phyloP scores from a whole-genome alignment of 306 rosid species.

The Medicago truncatula region DNA sequence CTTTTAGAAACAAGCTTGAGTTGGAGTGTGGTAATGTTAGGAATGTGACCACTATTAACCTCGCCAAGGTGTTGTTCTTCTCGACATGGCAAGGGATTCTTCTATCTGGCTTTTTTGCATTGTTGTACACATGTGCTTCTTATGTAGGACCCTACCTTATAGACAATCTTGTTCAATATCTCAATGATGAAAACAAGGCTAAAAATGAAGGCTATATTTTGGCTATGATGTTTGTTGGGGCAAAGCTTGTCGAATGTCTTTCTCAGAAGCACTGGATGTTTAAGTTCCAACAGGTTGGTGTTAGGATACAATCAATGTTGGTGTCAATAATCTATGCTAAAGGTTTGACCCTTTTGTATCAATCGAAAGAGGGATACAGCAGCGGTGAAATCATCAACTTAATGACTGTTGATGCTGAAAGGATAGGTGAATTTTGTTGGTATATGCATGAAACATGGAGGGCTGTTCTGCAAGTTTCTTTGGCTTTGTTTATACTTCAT shows the following conservation, averaged over 20 bases:
- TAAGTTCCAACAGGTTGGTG: slow-evolving; percentile 62
- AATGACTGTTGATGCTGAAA: slow-evolving; percentile 84
- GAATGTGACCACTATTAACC: slow-evolving; percentile 56
- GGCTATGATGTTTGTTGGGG: slow-evolving; percentile 59
- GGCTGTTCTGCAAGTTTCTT: slow-evolving; percentile 63
- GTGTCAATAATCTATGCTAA: slow-evolving; percentile 69
- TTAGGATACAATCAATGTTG: slow-evolving; percentile 64
- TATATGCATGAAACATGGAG: slow-evolving; percentile 76
- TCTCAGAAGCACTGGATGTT: slow-evolving; percentile 69
- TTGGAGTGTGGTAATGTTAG: slow-evolving; percentile 48
- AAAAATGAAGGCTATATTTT: slow-evolving; percentile 69
- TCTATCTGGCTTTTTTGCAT: slow-evolving; percentile 49
- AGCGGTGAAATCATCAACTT: slow-evolving; percentile 83
- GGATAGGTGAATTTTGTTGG: slow-evolving; percentile 72
- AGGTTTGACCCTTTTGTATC: slow-evolving; percentile 69
- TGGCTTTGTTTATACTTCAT: slow-evolving; percentile 73
- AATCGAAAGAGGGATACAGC: slow-evolving; percentile 61
- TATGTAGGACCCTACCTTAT: slow-evolving; percentile 90
- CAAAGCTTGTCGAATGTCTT: slow-evolving; percentile 76
- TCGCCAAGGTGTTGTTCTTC: slow-evolving; percentile 60
- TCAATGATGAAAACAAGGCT: slow-evolving; percentile 57
- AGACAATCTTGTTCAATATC: slow-evolving; percentile 72
- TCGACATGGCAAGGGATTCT: slow-evolving; percentile 66
- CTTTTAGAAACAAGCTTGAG: slow-evolving; percentile 58
- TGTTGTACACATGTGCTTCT: slow-evolving; percentile 56